Conservation (phyloP, 2,329 filamentous ascomycete genomes). For the Curvularia sp. region DNA sequence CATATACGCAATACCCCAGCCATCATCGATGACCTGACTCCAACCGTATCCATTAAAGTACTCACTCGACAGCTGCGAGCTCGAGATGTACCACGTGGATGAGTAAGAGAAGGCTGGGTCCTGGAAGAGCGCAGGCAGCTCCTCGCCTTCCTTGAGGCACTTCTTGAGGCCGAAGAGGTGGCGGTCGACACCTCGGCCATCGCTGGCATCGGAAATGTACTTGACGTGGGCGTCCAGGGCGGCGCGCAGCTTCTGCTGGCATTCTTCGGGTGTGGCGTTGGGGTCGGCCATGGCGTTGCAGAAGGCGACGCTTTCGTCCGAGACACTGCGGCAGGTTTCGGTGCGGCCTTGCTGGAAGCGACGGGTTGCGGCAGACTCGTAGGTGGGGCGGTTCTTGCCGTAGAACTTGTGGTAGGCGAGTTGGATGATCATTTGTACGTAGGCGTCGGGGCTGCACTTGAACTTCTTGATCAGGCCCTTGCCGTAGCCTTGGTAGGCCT, state of each 20-base stretch:
- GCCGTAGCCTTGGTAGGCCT: conserved; percentile 96
- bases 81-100: conserved; percentile 86
- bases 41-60: conserved; percentile 99
- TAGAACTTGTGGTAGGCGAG: conserved; percentile 99
- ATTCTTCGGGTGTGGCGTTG: conserved; percentile 66
- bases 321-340: conserved; percentile 92
- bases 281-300: conserved; percentile 84
- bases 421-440: conserved; percentile 98
- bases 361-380: conserved; percentile 93
- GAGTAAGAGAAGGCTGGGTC: conserved; percentile 88
- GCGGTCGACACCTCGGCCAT: conserved; percentile 92
- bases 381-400: conserved; percentile 95
- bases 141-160: conserved; percentile 79
- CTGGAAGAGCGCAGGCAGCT: conserved; percentile 80
- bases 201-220: conserved; percentile 87
- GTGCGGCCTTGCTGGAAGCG: conserved; percentile 97
- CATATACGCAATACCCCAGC: conserved; percentile 99
- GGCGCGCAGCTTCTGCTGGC: conserved; percentile 77
- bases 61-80: conserved; percentile 89
- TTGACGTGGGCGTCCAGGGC: conserved; percentile 83
- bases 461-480: conserved; percentile 99
- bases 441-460: conserved; percentile 96
- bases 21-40: conserved; percentile 95
- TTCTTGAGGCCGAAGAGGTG: conserved; percentile 98
- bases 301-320: conserved; percentile 89